Conservation (phyloP, 352 stramenopile species). For the Phytophthora tubulina region DNA sequence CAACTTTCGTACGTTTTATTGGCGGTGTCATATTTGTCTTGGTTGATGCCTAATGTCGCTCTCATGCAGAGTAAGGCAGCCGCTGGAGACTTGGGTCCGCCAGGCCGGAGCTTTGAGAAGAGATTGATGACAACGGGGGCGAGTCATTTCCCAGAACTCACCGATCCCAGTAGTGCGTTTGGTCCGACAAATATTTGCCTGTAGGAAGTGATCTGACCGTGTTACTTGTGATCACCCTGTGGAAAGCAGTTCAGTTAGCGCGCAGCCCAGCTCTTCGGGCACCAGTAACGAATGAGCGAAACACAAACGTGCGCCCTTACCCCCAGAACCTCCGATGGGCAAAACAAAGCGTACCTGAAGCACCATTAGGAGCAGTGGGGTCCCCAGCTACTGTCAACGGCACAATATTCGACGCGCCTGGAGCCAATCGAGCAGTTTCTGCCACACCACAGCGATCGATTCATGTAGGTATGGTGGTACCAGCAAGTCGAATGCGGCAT, state of each 20-base stretch:
- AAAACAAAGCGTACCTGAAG: conserved; percentile 50
- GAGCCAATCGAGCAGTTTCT: conserved; percentile 31
- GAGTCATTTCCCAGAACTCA: conserved; percentile 66
- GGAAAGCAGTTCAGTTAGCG: conserved; percentile 10
- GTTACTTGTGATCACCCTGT: not conserved
- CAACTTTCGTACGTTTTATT: conserved; percentile 46
- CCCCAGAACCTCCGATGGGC: conserved; percentile 60
- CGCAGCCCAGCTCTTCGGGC: conserved; percentile 29
- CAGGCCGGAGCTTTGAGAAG: conserved; percentile 37
- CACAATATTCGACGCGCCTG: conserved; percentile 10
- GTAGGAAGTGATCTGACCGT: conserved; percentile 2
- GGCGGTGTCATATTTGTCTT: not conserved
- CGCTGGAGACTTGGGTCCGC: conserved; percentile 8
- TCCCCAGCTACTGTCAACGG: conserved; percentile 16
- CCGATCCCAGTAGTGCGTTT: conserved; percentile 42
- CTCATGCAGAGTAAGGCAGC: conserved; percentile 28
- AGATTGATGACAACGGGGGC: conserved; percentile 11
- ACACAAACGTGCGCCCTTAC: conserved; percentile 48
- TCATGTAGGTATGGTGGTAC: conserved; percentile 16
- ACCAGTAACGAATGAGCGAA: conserved; percentile 38
- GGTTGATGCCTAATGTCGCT: not conserved
- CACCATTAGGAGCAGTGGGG: conserved; percentile 21
- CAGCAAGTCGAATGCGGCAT: conserved; percentile 26
- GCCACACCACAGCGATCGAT: conserved; percentile 26
- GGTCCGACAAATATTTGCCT: not conserved